Evolutionary conservation across 2,329 filamentous ascomycete genomes (phyloP).

Genomic region (Calonectria naviculata): DNA sequence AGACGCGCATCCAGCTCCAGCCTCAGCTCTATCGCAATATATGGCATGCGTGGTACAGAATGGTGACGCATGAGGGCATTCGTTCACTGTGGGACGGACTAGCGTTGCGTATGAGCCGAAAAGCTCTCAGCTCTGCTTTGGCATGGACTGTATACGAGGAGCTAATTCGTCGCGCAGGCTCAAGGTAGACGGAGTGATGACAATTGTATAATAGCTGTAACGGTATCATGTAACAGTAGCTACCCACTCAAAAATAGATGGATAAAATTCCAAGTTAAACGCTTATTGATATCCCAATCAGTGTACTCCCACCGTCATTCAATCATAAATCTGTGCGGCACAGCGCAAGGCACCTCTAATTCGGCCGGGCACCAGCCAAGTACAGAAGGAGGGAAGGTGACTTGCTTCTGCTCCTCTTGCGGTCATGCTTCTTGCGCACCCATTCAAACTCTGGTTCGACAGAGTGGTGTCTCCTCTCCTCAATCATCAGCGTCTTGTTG

Average conservation of each 20-base stretch:
- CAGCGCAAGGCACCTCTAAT: slow-evolving; percentile 36
- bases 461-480: slow-evolving; percentile 56
- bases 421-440: slow-evolving; percentile 67
- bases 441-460: slow-evolving; percentile 63
- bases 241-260: slow-evolving; percentile 31
- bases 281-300: neutral
- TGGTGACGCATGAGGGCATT: slow-evolving; percentile 85
- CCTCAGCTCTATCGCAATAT: slow-evolving; percentile 86
- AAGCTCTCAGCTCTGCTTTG: slow-evolving; percentile 92
- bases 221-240: slow-evolving; percentile 32
- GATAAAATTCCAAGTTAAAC: slow-evolving; percentile 21
- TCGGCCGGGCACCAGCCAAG: slow-evolving; percentile 62
- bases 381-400: slow-evolving; percentile 69
- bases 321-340: slow-evolving; percentile 8
- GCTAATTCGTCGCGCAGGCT: slow-evolving; percentile 72
- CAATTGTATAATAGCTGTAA: slow-evolving; percentile 36
- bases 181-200: slow-evolving; percentile 14
- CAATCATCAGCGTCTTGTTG: slow-evolving; percentile 58
- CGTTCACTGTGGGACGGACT: slow-evolving; percentile 88
- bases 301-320: neutral
- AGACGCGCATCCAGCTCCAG: slow-evolving; percentile 93
- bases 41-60: slow-evolving; percentile 78
- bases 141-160: slow-evolving; percentile 99
- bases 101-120: slow-evolving; percentile 86
- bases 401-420: slow-evolving; percentile 67